Evolutionary conservation across 306 rosid species (phyloP), one percentile per base, ranked within the genome.

Genomic region (Castanospermum australe): DNA sequence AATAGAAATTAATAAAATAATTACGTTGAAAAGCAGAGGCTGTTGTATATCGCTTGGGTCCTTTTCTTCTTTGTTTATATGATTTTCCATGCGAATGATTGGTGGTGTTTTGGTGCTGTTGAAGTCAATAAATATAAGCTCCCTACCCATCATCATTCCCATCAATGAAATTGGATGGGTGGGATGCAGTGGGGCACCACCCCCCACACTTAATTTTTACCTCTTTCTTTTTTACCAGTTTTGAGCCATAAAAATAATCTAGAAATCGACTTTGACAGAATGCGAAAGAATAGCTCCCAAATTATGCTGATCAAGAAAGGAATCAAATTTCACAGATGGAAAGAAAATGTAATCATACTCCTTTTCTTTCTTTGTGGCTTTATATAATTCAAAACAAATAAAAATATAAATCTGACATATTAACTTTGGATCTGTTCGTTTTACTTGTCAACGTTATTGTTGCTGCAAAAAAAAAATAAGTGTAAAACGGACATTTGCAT

Each of bases 51-150:
- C 75, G 71, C 38, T 15, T 33, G 45, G 75, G 55, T 52, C 47
- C 47, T 12, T 77, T 71, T 60, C 18, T 42, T 8, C 54, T 73
- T 60, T 32, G 62, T 5, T 32, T 57, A 18, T 36, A n/a, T 60
- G 13, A 69, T 20, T 75, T 75, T 82, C 21, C 9, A 25, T 18
- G 36, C 14, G 81, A 83, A 74, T 79, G 78, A 83, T 83, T 83
- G 87, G 82, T 30, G 48, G 55, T 50, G 72, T 18, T 51, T 47
- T 77, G 83, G 70, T 81, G 77, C 83, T 80, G 83, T 84, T 77
- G 83, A 83, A 77, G 85, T 81, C 85, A 85, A 85, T 72, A 66
- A 77, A 50, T 51, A 50, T 51, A 59, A 65, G 73, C 59, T n/a
- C 36, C 4, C 22, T 50, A 71, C 36, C 72, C 80, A 84, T 84